Base-by-base conservation (phyloP, 1,139 yeast genomes). In the Maudiozyma humilis region DNA sequence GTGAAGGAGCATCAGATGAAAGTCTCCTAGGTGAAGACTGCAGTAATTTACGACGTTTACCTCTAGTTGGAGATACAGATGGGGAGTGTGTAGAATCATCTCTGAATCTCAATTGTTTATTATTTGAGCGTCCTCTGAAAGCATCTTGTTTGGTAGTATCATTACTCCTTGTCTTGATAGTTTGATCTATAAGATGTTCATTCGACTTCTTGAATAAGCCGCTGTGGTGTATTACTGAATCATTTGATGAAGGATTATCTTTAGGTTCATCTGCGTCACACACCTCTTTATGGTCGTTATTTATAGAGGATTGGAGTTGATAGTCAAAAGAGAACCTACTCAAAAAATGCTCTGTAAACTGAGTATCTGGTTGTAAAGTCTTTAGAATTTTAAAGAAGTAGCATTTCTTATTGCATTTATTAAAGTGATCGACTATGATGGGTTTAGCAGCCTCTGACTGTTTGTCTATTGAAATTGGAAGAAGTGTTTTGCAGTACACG, bases 331-430 rank as follows among this genome's bases (percentile, higher is more conserved):
- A 19, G 18, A 40, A 34, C 10, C 14, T 13, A 10, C 13, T 31
- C 5, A 47, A 16, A 25, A 25, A 31, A 4, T 36, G 30, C 23
- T 27, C 33, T 15, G n/a, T 33, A 31, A 34, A 36, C 36, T 4
- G 30, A 17, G 17, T 42, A 32, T 14, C 37, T 31, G 5, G 36
- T 27, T 23, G n/a, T 2, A 30, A 5, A 4, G 44, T 25, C 15
- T 36, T 32, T 20, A 53, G 33, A 8, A 20, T 43, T 23, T 51
- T 45, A 35, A 56, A 56, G 40, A 50, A 57, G 35, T 46, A 51
- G 38, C 62, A 57, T 15, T 48, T 36, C 1, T 57, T 57, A n/a
- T 51, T 53, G 38, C 52, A 45, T 18, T 47, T 42, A 23, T 43
- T 44, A 32, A 40, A 54, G 44, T 54, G 60, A n/a, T 44, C 50